Percentiles rank a stretch among this genome's conserved stretches.
phyloP scores from a whole-genome alignment of 2,329 filamentous ascomycete species.

The Hypocreales sp. region DNA sequence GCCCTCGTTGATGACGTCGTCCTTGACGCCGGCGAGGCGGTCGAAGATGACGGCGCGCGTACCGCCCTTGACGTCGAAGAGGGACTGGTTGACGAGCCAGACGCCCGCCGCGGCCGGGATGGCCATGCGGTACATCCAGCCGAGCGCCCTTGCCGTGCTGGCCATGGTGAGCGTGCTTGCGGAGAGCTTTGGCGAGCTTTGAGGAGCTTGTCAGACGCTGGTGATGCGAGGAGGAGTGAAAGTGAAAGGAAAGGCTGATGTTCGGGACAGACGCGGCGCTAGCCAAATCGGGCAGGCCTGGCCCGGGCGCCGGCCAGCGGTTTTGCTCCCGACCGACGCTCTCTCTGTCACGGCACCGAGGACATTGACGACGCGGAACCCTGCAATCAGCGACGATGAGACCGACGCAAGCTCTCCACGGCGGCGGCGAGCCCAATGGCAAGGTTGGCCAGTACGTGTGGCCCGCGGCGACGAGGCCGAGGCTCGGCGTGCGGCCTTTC shows the following conservation, averaged over 20 bases:
- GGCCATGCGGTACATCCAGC: conserved; percentile 49
- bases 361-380: conserved; percentile 9
- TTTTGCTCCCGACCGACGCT: no score
- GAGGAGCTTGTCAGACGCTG: no score
- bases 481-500: neutral
- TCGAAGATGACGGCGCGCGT: conserved; percentile 97
- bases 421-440: conserved; percentile 17
- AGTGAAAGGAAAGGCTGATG: no score
- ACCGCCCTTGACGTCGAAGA: conserved; percentile 96
- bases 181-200: no score
- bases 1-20: conserved; percentile 83
- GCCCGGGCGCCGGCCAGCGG: no score
- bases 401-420: conserved; percentile 22
- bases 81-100: conserved; percentile 56
- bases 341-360: conserved; percentile 10
- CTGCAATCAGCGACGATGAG: conserved; percentile 19
- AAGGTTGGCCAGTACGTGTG: conserved; percentile 19
- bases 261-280: no score
- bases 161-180: conserved; percentile 27
- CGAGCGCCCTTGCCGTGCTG: conserved; percentile 40
- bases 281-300: no score
- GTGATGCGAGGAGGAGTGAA: no score
- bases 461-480: conserved; percentile 2
- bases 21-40: conserved; percentile 79
- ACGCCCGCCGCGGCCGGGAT: conserved; percentile 58